Evolutionary conservation across 1,284 basidiomycete species (phyloP).

Genomic region (Austroboletus novae-zelandiae): DNA sequence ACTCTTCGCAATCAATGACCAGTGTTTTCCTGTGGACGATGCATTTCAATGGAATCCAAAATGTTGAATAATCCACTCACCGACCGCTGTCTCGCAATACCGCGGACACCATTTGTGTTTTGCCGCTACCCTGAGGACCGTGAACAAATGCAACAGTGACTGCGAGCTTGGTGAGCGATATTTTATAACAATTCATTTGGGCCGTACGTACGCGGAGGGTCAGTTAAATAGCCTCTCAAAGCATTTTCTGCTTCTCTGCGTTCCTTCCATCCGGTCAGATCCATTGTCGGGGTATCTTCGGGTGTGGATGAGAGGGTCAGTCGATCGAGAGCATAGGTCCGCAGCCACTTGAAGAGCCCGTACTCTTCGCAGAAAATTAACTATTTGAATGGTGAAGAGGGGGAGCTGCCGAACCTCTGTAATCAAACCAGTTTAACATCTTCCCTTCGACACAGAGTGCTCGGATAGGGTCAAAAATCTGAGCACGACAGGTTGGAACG

Average conservation of each 20-base stretch:
- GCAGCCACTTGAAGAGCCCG: slow-evolving; percentile 66
- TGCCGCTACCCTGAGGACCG: slow-evolving; percentile 92
- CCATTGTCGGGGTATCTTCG: slow-evolving; percentile 11
- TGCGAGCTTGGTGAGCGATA: slow-evolving; percentile 24
- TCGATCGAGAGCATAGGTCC: slow-evolving; percentile 51
- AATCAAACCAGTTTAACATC: slow-evolving; percentile 81
- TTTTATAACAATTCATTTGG: neutral
- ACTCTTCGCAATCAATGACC: slow-evolving; percentile 78
- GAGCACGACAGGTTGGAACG: neutral
- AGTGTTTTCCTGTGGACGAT: slow-evolving; percentile 55
- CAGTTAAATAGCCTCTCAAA: slow-evolving; percentile 69
- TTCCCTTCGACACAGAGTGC: slow-evolving; percentile 83
- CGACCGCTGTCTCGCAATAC: slow-evolving; percentile 61
- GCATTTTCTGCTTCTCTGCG: slow-evolving; percentile 72
- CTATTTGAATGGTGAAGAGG: neutral
- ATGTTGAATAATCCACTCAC: slow-evolving; percentile 35
- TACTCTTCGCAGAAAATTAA: slow-evolving; percentile 46
- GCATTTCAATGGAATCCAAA: neutral
- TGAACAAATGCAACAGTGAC: slow-evolving; percentile 79
- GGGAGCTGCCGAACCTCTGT: slow-evolving; percentile 45
- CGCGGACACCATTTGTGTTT: slow-evolving; percentile 66
- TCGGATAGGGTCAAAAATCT: slow-evolving; percentile 93
- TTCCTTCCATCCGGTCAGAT: slow-evolving; percentile 73
- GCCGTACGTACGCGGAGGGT: slow-evolving; percentile 59
- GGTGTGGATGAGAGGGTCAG: slow-evolving; percentile 35